Conservation (phyloP, 108 stramenopile species). For the Discostella stelligeroides region DNA sequence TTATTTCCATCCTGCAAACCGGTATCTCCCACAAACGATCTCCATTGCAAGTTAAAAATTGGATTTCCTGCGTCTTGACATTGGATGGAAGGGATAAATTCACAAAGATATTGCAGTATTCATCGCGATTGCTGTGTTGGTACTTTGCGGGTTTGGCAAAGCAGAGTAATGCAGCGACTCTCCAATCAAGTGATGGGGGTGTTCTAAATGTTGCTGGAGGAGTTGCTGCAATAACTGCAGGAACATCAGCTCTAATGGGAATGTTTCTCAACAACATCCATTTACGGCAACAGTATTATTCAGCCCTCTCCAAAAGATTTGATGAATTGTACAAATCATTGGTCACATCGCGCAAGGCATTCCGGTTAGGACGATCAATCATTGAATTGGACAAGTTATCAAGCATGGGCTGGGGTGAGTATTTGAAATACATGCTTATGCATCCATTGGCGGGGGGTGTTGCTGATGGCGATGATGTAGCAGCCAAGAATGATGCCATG, state of each 20-base stretch:
- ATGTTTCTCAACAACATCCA: neutral
- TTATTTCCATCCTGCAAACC: slow-evolving; percentile 12
- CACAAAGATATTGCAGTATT: slow-evolving; percentile 79
- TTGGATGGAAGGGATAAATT: slow-evolving; percentile 85
- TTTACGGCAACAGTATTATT: neutral
- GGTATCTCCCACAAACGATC: slow-evolving; percentile 38
- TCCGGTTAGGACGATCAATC: slow-evolving; percentile 70
- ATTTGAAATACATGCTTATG: slow-evolving; percentile 31
- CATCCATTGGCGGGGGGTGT: slow-evolving; percentile 39
- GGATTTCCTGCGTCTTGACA: slow-evolving; percentile 71
- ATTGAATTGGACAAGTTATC: slow-evolving; percentile 71
- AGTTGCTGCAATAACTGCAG: slow-evolving; percentile 1
- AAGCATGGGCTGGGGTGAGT: slow-evolving; percentile 57
- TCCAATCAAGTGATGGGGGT: neutral
- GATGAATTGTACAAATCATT: slow-evolving; percentile 56
- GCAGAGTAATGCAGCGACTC: neutral
- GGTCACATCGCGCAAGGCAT: slow-evolving; percentile 73
- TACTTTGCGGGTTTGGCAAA: slow-evolving; percentile 49
- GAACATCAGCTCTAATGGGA: neutral
- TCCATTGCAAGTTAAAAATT: slow-evolving; percentile 47
- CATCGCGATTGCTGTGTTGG: slow-evolving; percentile 64
- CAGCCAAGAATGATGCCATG: neutral
- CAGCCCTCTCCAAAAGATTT: slow-evolving; percentile 45
- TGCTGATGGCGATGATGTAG: slow-evolving; percentile 1
- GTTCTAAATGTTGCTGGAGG: too few species aligned